Evolutionary conservation across 2,329 filamentous ascomycete species (phyloP), one percentile per base, ranked within the genome.

Genomic region (Geosmithia putterillii): DNA sequence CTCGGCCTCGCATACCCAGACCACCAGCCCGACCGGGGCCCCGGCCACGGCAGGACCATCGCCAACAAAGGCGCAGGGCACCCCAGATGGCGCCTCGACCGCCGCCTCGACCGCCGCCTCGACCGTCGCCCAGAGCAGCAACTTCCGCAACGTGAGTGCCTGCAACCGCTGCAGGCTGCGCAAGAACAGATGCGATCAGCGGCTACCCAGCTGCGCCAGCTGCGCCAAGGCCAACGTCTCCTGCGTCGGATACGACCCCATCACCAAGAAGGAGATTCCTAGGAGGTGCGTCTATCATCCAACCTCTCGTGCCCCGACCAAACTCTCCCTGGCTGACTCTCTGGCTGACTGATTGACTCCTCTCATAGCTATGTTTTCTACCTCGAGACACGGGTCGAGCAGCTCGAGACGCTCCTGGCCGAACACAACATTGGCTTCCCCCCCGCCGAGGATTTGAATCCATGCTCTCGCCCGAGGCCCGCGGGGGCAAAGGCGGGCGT

Each of bases 141-240:
- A 71, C 51, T 90, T 90, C 56, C 81, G 85, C 53, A 90, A 89
- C 60, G 90, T 96, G 50, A 94, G 86, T 60, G 90, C 90, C 45
- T 96, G 90, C 65, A 95, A 95, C 66, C 79, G 88, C 36, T 96
- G 90, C 62, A 78, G 90, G 39, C 67, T 94, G 59, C 78, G 90
- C 55, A 96, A 96, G 70, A 96, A 95, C 59, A 76, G 88, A 43
- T 96, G 90, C 64, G 90, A 96, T 63, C 90, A 95, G 71, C 82
- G 83, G 50, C 73, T 96, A 48, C 90, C 90, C 8, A 86, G 85
- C 54, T 96, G 90, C 61, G 82, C 85, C 37, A 86, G 86, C 52
- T 96, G 90, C 64, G 87, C 89, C 60, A 95, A 95, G 66, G 89
- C 86, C n/a, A 76, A 77, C 46, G 86, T 94, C 39, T 82, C 85